Percentiles rank a stretch among this genome's conserved stretches.
Conservation (phyloP, 805 yeast genomes). For the Hanseniaspora mollemarum region DNA sequence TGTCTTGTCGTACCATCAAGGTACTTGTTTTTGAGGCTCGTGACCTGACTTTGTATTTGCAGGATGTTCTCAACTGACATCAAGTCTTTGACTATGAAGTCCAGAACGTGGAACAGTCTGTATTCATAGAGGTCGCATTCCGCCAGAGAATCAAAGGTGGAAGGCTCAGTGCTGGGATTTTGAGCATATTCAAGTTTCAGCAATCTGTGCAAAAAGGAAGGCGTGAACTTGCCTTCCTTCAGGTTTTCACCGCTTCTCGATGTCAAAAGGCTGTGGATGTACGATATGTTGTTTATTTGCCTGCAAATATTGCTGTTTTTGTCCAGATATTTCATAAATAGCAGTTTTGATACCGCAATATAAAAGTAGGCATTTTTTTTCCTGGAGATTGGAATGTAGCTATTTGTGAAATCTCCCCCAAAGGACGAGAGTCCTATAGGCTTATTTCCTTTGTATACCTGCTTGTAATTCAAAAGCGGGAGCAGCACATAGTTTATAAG, state of each 20-base stretch:
- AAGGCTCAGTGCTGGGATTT: background rate
- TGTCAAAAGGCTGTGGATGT: background rate
- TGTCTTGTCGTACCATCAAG: background rate
- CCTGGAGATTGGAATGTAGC: background rate
- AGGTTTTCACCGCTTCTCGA: background rate
- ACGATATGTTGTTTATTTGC: background rate
- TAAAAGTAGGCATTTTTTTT: background rate
- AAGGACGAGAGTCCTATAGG: background rate
- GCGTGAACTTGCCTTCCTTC: background rate
- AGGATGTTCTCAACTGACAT: slow-evolving; percentile 1
- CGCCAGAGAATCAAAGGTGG: background rate
- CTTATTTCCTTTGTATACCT: background rate
- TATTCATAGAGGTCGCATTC: background rate
- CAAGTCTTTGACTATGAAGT: background rate
- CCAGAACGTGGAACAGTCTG: background rate
- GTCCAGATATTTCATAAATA: background rate
- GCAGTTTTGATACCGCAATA: background rate
- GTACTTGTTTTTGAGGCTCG: background rate
- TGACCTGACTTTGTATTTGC: background rate
- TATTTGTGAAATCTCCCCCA: background rate
- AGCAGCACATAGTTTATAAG: background rate
- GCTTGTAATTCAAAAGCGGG: background rate
- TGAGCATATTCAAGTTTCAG: background rate
- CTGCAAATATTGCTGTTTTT: background rate
- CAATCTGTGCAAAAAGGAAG: background rate